Evolutionary conservation across 768 basidiomycete species (phyloP).

Genomic region (Tremella yokohamensis): DNA sequence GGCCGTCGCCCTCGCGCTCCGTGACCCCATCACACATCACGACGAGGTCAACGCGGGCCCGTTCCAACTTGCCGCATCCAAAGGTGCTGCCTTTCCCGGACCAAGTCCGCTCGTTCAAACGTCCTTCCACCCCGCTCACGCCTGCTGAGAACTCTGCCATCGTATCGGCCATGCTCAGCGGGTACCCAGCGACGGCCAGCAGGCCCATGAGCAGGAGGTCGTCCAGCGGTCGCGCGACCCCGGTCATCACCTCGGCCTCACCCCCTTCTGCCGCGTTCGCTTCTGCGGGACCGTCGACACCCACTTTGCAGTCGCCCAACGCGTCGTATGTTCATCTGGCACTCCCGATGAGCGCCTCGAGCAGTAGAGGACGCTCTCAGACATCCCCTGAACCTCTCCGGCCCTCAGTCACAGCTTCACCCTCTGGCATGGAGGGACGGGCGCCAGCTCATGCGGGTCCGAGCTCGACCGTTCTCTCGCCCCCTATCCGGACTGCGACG

Average conservation of each 20-base stretch:
- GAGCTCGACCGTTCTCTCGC: no score
- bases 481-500: no score
- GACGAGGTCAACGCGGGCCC: conserved; percentile 15
- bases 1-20: conserved; percentile 7
- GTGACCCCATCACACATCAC: conserved; percentile 3
- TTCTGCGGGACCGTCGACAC: not conserved
- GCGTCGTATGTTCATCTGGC: not conserved
- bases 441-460: no score
- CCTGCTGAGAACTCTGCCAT: conserved; percentile 7
- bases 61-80: conserved; percentile 20
- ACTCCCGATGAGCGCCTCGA: no score
- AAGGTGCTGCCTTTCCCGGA: conserved; percentile 43
- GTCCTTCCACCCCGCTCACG: conserved; percentile 8
- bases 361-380: no score
- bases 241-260: no score
- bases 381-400: no score
- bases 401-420: no score
- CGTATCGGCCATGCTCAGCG: not conserved
- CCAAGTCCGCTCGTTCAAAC: conserved; percentile 2
- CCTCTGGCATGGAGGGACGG: no score
- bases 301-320: not conserved
- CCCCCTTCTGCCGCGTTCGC: no score
- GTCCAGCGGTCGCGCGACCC: no score
- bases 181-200: not conserved
- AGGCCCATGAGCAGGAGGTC: no score